phyloP scores from a whole-genome alignment of 192 early-diverging fungal genomes.

The Umbelopsis vinacea region DNA sequence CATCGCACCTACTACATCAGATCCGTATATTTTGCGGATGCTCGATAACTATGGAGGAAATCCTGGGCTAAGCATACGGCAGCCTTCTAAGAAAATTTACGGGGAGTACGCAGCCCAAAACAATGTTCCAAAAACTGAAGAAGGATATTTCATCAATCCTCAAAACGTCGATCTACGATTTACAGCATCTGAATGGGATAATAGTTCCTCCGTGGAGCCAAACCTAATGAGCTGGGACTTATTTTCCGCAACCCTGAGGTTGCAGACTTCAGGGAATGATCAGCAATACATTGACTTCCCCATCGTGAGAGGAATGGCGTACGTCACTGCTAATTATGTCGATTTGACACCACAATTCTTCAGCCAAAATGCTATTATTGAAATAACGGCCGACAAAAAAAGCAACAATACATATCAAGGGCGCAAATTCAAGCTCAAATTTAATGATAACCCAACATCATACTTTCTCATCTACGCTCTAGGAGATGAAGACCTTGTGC shows the following conservation, averaged over 20 bases:
- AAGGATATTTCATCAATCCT: conserved; percentile 36
- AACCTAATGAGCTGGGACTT: conserved; percentile 35
- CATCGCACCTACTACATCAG: conserved; percentile 37
- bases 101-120: conserved; percentile 37
- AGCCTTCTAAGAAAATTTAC: conserved; percentile 20
- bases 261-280: conserved; percentile 13
- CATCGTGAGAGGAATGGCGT: conserved; percentile 36
- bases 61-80: conserved; percentile 36
- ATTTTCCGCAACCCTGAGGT: conserved; percentile 25
- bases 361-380: conserved; percentile 37
- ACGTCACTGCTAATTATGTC: conserved; percentile 34
- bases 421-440: conserved; percentile 34
- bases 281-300: conserved; percentile 31
- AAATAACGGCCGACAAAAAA: conserved; percentile 1
- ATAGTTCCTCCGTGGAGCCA: neutral
- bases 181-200: conserved; percentile 33
- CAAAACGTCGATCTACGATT: conserved; percentile 35
- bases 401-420: conserved; percentile 17
- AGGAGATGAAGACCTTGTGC: conserved; percentile 23
- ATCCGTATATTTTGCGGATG: conserved; percentile 40
- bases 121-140: conserved; percentile 29
- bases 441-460: conserved; percentile 29
- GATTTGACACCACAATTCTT: conserved; percentile 42
- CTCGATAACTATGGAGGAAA: conserved; percentile 36
- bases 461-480: conserved; percentile 38